Percentiles rank a stretch among this genome's conserved stretches.
Evolutionary conservation across 257 asterid species (phyloP).

Genomic region (Fraxinus anomala): DNA sequence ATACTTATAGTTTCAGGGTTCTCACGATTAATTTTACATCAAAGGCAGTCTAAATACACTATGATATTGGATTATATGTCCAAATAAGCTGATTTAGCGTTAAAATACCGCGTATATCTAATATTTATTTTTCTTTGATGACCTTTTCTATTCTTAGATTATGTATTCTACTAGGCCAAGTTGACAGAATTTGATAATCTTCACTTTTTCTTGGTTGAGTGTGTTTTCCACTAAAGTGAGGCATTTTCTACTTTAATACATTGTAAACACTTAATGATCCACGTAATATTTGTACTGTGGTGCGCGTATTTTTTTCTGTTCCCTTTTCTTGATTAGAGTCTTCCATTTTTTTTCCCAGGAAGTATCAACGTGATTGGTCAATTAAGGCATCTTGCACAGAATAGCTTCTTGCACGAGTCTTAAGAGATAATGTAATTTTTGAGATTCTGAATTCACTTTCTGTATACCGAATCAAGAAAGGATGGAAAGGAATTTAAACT

Average conservation of each 20-base stretch:
- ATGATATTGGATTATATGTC: neutral
- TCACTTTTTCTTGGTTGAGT: conserved; percentile 36
- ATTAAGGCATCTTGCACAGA: conserved; percentile 42
- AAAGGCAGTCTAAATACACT: neutral
- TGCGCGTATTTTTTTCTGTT: neutral
- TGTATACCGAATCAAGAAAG: conserved; percentile 12
- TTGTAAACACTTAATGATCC: conserved; percentile 16
- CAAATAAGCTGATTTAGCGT: neutral
- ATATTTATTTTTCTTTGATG: neutral
- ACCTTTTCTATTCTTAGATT: conserved; percentile 7
- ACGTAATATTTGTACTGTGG: conserved; percentile 18
- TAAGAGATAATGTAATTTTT: conserved; percentile 30
- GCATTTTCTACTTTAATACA: conserved; percentile 39
- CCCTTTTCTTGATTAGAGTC: conserved; percentile 31
- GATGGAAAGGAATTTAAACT: conserved; percentile 13
- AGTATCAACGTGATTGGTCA: conserved; percentile 39
- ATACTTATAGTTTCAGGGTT: neutral
- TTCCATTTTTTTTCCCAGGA: conserved; percentile 26
- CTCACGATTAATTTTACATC: neutral
- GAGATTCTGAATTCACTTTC: conserved; percentile 33
- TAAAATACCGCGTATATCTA: neutral
- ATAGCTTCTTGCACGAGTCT: conserved; percentile 36
- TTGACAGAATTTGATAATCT: conserved; percentile 32
- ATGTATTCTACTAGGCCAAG: conserved; percentile 26
- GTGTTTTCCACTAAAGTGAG: conserved; percentile 45